Base-by-base conservation (phyloP, 2,329 filamentous ascomycete species). In the Aspergillus fijiensis region DNA sequence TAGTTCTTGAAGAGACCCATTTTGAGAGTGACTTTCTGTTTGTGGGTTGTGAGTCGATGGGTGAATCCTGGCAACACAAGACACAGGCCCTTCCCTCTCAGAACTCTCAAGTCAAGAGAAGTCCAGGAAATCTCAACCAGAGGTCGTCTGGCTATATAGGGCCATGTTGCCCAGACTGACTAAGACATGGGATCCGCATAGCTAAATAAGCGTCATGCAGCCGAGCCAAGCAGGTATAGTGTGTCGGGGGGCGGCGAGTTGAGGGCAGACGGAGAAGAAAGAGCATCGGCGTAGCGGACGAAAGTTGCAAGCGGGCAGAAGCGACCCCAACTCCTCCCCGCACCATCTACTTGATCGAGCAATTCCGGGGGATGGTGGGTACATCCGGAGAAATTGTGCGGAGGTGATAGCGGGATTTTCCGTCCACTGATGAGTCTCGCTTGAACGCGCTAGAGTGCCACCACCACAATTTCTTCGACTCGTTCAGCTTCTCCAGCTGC, bases 1-100 rank as follows among this genome's bases (percentile, higher is more conserved):
- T 77, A 75, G 60, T 80, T 79, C 67, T 78, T 76, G 65, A 78
- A 72, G 59, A 76, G 67, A 27, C 63, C 62, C 65, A 66, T 69
- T 55, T 39, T 66, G 55, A 57, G 39, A 48, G 47, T n/a, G 1
- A 5, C 4, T 16, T 42, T 42, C 39, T 56, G 49, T 19, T 29
- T 19, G 35, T 27, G 33, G 54, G 51, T 49, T 23, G 47, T 27
- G 49, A 54, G 27, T 33, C 31, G n/a, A 47, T 51, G 25, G 35
- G 19, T 47, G 35, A 59, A 33, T 39, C 53, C 54, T 49, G 31
- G 33, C 49, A 55, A 47, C 49, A 49, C 27, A 50, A 29, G 35
- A 55, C 57, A 49, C 25, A 45, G 25, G 52, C 47, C 31, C 45
- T 60, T 51, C 56, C 58, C 47, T 42, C 21, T 39, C 51, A 39